Evolutionary conservation across 2,329 filamentous ascomycete species (phyloP), one percentile per base, ranked within the genome.

Genomic region (Colletotrichum camelliae): DNA sequence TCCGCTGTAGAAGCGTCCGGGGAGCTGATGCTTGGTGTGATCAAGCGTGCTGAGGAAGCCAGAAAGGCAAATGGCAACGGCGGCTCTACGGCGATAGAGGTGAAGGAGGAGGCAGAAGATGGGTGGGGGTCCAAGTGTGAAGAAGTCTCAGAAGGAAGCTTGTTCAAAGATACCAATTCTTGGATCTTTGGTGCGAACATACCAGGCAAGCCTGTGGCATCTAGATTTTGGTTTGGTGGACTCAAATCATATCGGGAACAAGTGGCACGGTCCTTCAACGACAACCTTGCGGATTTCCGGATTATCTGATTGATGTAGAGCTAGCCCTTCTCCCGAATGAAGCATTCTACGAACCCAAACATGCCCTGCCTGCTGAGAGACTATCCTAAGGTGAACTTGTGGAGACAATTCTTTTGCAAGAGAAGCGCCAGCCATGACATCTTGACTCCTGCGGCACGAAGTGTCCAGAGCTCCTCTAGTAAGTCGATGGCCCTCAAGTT

Each of bases 301-400:
- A 43, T 43, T 18, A n/a, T 43, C 0, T 43, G 39, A 43, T 43
- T 43, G 8, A 43, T n/a, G n/a, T 1, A 43, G 18, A 43, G 39
- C 8, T n/a, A 43, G 9, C 18, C 8, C 6, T 43, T 12, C 39
- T 6, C 0, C 10, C 39, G 39, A 43, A 2, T 43, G 37, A 10
- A 3, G 0, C 39, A 43, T 43, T 18, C 39, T 2, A 1, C 39
- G 4, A n/a, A 43, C 9, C 9, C 9, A 18, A 1, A 4, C 1
- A 43, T n/a, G 2, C 18, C 39, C 39, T 0, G 39, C 18, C 18
- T n/a, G 39, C 3, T 43, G 18, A 43, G 18, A 18, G 10, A 43
- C 39, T 43, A 43, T n/a, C 39, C 39, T 6, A 43, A 43, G 39
- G 39, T 43, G 18, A 43, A 43, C 39, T n/a, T 43, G 39, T 43